These are phyloP conservation scores for Urochloa ruziziensis DNA, from an alignment of 176 grass and related monocot species.

Conservation along the genomic window DNA sequence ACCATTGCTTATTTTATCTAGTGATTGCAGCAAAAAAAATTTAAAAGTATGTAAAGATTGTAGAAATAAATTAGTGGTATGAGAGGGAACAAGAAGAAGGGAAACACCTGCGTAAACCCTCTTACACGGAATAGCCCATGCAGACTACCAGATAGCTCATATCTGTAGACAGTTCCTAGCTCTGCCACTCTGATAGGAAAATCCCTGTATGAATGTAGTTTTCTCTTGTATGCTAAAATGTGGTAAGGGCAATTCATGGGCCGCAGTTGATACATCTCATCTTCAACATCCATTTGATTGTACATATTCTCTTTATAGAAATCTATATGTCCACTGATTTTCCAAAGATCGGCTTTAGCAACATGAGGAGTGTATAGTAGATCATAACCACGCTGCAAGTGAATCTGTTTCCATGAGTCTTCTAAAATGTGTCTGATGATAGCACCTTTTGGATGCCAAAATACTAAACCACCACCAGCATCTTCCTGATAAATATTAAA, in stretches of 20 bases:
- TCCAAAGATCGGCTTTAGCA: conserved; percentile 93
- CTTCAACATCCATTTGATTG: conserved; percentile 89
- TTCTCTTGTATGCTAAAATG: conserved; percentile 93
- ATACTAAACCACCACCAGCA: conserved; percentile 92
- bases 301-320: conserved; percentile 98
- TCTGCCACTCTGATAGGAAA: conserved; percentile 91
- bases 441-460: conserved; percentile 97
- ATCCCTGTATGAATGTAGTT: conserved; percentile 89
- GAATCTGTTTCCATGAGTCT: conserved; percentile 93
- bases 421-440: conserved; percentile 84
- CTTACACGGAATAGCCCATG: conserved; percentile 94
- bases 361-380: conserved; percentile 94
- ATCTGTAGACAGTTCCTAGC: conserved; percentile 97
- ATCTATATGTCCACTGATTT: conserved; percentile 87
- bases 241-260: conserved; percentile 99
- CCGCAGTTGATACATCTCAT: conserved; percentile 88
- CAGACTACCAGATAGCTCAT: conserved; percentile 88
- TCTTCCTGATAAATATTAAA: conserved; percentile 67
- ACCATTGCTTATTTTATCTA: neutral
- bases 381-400: conserved; percentile 79
- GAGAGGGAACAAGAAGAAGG: conserved; percentile 13
- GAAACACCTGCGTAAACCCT: conserved; percentile 91
- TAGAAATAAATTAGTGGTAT: neutral
- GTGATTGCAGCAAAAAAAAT: neutral
- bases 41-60: neutral